These are phyloP conservation scores for Naganishia liquefaciens DNA, from an alignment of 1,284 basidiomycete species.

Conservation along the genomic window DNA sequence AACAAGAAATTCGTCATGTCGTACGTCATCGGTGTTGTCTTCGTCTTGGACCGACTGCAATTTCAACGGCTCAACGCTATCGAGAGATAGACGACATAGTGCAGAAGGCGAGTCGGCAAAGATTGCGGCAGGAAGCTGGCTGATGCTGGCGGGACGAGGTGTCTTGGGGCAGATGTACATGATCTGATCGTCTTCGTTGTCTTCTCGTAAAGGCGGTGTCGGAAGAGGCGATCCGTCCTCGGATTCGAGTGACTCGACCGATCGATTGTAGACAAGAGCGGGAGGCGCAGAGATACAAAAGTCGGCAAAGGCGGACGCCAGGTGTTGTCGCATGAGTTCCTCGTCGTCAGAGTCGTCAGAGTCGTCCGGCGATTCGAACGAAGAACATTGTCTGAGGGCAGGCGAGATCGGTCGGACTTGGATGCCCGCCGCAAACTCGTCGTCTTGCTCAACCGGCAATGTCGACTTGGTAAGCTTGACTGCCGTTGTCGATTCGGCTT, in stretches of 20 bases:
- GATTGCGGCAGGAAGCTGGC: not conserved
- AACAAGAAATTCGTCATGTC: slow-evolving; percentile 2
- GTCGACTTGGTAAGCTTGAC: no score
- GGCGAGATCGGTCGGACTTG: slow-evolving; percentile 30
- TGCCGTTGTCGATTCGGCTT: not conserved
- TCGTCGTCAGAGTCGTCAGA: not conserved
- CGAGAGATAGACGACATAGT: not conserved
- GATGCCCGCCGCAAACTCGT: slow-evolving; percentile 25
- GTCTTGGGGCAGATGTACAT: slow-evolving; percentile 15
- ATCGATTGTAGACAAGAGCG: slow-evolving; percentile 13
- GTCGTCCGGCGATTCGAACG: not conserved
- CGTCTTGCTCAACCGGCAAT: not conserved
- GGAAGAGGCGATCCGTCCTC: slow-evolving; percentile 4
- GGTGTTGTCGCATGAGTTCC: not conserved
- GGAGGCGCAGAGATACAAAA: slow-evolving; percentile 5
- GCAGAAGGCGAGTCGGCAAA: not conserved
- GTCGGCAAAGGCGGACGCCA: slow-evolving; percentile 8
- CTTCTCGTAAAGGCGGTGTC: not conserved
- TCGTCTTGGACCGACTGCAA: not conserved
- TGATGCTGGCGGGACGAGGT: not conserved
- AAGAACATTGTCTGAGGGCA: slow-evolving; percentile 4
- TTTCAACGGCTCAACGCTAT: not conserved
- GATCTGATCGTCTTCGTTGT: slow-evolving; percentile 1
- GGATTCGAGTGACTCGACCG: slow-evolving; percentile 14
- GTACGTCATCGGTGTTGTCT: not conserved